phyloP scores from a whole-genome alignment of 148 eudicot species.

The Chenopodium suecicum region DNA sequence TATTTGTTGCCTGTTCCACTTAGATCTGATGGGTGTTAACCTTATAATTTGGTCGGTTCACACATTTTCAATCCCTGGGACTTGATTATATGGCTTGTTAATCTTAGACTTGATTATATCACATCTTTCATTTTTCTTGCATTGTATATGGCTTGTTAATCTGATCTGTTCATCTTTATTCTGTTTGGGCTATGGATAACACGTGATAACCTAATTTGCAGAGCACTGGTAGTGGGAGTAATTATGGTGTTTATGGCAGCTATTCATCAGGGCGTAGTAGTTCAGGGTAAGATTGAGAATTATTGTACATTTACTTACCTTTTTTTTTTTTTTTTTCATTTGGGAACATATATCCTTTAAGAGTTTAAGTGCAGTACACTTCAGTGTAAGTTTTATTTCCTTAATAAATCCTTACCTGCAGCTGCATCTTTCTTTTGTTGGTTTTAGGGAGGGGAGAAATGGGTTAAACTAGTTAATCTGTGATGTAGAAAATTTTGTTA shows the following conservation, averaged over 20 bases:
- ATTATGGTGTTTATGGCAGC: constrained; percentile 82
- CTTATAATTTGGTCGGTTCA: not conserved
- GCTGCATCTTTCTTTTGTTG: not conserved
- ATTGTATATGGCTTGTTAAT: not conserved
- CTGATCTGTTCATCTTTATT: not conserved
- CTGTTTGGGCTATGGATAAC: not conserved
- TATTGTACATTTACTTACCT: not conserved
- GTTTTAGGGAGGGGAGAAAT: not conserved
- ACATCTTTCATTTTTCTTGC: not conserved
- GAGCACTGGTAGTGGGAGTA: constrained; percentile 56
- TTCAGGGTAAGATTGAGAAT: constrained; percentile 59
- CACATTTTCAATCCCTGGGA: not conserved
- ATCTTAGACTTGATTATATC: too few species aligned
- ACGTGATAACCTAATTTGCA: constrained; percentile 27
- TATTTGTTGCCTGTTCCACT: not conserved
- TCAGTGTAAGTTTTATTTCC: not conserved
- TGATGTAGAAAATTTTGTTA: not conserved
- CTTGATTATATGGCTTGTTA: too few species aligned
- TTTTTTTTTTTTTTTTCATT: too few species aligned
- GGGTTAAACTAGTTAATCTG: not conserved
- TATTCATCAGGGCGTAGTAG: constrained; percentile 79
- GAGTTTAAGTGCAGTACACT: too few species aligned
- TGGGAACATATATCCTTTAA: too few species aligned
- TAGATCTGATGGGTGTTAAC: not conserved
- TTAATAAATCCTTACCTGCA: not conserved